Conservation (phyloP, 345 rosid species). For the Lumnitzera littorea region DNA sequence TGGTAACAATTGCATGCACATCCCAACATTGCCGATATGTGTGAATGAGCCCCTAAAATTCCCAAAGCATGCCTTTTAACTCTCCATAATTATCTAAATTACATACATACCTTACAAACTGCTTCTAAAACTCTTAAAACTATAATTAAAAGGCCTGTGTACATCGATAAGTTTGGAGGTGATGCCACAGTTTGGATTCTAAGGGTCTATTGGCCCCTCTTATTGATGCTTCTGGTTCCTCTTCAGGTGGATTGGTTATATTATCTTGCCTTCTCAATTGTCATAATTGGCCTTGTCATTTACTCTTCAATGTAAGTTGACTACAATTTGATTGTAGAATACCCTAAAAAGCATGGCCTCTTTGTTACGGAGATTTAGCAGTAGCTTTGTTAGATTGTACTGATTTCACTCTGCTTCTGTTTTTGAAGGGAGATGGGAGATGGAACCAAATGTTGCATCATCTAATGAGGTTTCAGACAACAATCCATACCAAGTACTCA, state of each 20-base stretch:
- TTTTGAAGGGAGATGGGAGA: constrained; percentile 22
- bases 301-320: constrained; percentile 31
- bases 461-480: constrained; percentile 10
- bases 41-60: no score
- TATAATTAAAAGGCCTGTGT: no score
- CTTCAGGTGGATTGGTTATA: constrained; percentile 57
- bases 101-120: no score
- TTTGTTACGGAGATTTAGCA: not conserved
- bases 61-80: no score
- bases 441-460: constrained; percentile 9
- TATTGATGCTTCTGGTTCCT: not conserved
- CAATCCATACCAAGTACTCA: constrained; percentile 18
- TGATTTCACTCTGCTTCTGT: not conserved
- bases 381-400: not conserved
- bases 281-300: constrained; percentile 33
- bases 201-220: not conserved
- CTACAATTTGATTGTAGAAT: no score
- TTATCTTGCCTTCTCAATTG: constrained; percentile 32
- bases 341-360: no score
- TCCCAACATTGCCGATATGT: no score
- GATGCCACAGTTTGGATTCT: no score
- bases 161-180: no score
- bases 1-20: no score
- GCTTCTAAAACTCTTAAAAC: no score
- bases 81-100: no score